Evolutionary conservation across 805 yeast species (phyloP).

Genomic region (Sugiyamaella lignohabitans): DNA sequence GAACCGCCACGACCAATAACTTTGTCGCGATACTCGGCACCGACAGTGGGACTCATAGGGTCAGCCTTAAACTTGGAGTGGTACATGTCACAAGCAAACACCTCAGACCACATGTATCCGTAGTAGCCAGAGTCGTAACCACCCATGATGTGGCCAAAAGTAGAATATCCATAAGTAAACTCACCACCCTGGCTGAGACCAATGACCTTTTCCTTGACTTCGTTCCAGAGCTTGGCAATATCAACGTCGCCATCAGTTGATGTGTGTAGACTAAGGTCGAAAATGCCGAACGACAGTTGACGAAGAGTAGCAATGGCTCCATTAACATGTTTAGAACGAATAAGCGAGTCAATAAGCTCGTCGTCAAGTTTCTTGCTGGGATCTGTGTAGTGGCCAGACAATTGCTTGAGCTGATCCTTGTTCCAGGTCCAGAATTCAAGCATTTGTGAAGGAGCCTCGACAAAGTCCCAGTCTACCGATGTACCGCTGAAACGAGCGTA

Average conservation of each 20-base stretch:
- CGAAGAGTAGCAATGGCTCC: conserved; percentile 66
- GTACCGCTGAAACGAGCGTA: conserved; percentile 71
- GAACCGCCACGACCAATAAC: conserved; percentile 71
- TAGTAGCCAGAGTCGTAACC: conserved; percentile 85
- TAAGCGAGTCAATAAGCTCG: conserved; percentile 49
- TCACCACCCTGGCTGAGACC: conserved; percentile 46
- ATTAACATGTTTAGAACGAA: conserved; percentile 65
- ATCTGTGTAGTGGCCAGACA: conserved; percentile 59
- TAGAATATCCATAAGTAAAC: conserved; percentile 59
- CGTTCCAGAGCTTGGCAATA: conserved; percentile 56
- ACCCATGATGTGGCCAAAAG: conserved; percentile 74
- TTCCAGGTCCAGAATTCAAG: conserved; percentile 88
- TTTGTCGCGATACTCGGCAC: conserved; percentile 61
- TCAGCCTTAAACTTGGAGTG: conserved; percentile 59
- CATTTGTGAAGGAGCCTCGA: conserved; percentile 88
- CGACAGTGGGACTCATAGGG: conserved; percentile 58
- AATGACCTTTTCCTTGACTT: conserved; percentile 55
- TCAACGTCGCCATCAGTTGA: conserved; percentile 41
- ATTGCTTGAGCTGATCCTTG: conserved; percentile 45
- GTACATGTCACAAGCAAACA: conserved; percentile 78
- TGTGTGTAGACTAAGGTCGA: conserved; percentile 68
- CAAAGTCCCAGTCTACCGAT: conserved; percentile 75
- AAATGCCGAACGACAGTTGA: conserved; percentile 71
- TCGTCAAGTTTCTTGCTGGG: conserved; percentile 49
- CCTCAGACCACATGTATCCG: conserved; percentile 81